Conservation (phyloP, 208 protist genomes). For the Acanthamoeba healyi region DNA sequence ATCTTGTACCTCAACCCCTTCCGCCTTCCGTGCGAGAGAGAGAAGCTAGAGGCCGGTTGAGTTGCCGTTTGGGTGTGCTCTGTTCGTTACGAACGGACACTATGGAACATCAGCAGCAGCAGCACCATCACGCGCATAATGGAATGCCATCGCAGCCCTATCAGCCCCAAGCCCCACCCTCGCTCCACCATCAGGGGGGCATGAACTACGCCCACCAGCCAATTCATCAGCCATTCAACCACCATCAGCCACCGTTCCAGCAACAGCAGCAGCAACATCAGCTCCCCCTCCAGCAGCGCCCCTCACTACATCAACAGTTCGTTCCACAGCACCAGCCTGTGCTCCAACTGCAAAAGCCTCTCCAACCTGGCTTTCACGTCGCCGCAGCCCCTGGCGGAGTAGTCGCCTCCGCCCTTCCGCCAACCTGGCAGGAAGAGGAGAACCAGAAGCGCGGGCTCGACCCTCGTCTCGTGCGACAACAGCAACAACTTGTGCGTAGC, state of each 20-base stretch:
- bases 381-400: not conserved
- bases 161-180: not conserved
- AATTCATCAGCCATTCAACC: not conserved
- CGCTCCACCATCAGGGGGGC: not conserved
- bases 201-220: not conserved
- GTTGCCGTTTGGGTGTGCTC: not conserved
- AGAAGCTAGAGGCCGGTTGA: no score
- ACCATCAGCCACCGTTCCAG: not conserved
- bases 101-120: not conserved
- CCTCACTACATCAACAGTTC: not conserved
- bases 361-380: no score
- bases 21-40: not conserved
- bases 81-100: not conserved
- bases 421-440: constrained; percentile 3
- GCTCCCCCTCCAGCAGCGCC: not conserved
- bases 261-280: not conserved
- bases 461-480: not conserved
- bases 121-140: not conserved
- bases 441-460: constrained; percentile 19
- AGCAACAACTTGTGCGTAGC: not conserved
- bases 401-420: not conserved
- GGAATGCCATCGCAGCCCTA: not conserved
- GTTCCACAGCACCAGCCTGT: not conserved
- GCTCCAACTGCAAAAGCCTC: not conserved
- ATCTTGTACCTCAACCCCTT: not conserved